phyloP scores from a whole-genome alignment of 495 filamentous ascomycete genomes.

The Podospora appendiculata region DNA sequence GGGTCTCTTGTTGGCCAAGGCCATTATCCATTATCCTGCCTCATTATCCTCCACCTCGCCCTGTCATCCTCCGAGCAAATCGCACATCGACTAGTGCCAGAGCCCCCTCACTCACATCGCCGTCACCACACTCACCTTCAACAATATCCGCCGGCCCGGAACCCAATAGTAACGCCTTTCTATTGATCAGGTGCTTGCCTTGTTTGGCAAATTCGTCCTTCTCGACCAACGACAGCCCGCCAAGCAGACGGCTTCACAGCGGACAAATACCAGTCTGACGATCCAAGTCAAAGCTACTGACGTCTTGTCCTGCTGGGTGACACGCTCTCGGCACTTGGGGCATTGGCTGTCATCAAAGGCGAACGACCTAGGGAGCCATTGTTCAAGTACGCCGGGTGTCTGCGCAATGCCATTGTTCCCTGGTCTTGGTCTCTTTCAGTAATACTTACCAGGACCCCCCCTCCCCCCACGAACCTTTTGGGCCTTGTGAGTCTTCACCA shows the following conservation, averaged over 20 bases:
- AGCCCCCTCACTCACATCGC: neutral
- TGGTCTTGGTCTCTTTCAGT: too few species aligned
- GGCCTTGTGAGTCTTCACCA: too few species aligned
- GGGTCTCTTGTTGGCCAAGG: neutral
- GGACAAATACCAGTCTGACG: neutral
- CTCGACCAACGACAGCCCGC: neutral
- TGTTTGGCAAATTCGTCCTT: slow-evolving; percentile 1
- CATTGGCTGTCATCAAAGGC: too few species aligned
- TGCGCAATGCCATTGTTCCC: too few species aligned
- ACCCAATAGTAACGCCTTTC: neutral
- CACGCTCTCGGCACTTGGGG: neutral
- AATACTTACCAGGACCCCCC: too few species aligned
- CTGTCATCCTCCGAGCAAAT: neutral
- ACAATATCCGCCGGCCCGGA: slow-evolving; percentile 11
- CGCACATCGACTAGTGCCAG: neutral
- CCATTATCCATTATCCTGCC: slow-evolving; percentile 3
- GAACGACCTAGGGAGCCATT: too few species aligned
- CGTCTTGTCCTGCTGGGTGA: slow-evolving; percentile 4
- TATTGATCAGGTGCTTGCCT: neutral
- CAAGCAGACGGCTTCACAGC: neutral
- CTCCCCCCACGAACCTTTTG: too few species aligned
- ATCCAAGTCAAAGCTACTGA: neutral
- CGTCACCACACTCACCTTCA: neutral
- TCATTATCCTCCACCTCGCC: neutral
- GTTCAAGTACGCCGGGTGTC: too few species aligned